These are phyloP conservation scores for Aspergillus glaucus DNA, from an alignment of 2,329 filamentous ascomycete species.

Conservation along the genomic window DNA sequence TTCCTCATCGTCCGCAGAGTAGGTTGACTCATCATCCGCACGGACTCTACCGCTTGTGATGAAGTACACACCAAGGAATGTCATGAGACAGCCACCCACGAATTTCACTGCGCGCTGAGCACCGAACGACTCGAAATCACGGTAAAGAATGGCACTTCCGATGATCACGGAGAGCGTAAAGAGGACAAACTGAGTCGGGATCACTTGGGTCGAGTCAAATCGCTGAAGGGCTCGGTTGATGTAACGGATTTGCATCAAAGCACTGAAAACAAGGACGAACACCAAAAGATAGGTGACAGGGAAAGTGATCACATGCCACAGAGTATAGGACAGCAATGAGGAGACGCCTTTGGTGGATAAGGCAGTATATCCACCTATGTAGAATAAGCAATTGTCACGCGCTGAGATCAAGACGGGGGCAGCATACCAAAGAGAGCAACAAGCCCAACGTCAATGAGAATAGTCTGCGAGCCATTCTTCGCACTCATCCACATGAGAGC, in stretches of 20 bases:
- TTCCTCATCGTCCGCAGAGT: conserved; percentile 60
- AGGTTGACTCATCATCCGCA: conserved; percentile 55
- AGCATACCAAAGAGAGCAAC: conserved; percentile 79
- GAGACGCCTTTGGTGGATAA: conserved; percentile 94
- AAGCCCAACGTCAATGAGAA: conserved; percentile 85
- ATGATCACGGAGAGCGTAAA: conserved; percentile 95
- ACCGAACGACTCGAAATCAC: conserved; percentile 84
- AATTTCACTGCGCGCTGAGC: conserved; percentile 73
- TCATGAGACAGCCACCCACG: conserved; percentile 80
- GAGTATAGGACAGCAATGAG: conserved; percentile 83
- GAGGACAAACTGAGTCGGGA: conserved; percentile 93
- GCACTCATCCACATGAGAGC: conserved; percentile 75
- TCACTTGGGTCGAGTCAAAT: conserved; percentile 96
- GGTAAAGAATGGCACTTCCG: conserved; percentile 85
- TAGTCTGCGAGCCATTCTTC: conserved; percentile 75
- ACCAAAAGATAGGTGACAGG: conserved; percentile 87
- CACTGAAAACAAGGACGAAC: conserved; percentile 71
- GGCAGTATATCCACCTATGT: conserved; percentile 85
- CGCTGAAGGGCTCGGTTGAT: conserved; percentile 84
- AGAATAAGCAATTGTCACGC: conserved; percentile 9
- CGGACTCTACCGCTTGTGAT: conserved; percentile 77
- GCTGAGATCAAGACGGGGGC: background rate
- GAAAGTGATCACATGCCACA: conserved; percentile 83
- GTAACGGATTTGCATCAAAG: conserved; percentile 95
- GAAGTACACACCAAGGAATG: conserved; percentile 93